Evolutionary conservation across 2,329 filamentous ascomycete species (phyloP), one percentile per base, ranked within the genome.

Genomic region (Fusarium udum): DNA sequence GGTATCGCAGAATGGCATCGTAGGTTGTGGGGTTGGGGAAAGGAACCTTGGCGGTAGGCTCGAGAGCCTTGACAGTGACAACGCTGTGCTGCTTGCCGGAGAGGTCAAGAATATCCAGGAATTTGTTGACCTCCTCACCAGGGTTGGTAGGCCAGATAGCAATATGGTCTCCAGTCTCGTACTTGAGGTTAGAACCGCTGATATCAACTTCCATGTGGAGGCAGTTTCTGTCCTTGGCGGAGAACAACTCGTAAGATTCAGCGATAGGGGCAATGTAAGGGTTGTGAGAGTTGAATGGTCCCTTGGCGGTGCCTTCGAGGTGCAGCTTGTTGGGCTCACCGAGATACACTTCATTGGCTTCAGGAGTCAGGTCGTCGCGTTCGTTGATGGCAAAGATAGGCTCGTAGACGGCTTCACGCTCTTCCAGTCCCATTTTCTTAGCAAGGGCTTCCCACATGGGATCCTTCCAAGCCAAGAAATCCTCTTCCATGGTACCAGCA

Each of bases 401-500:
- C 82, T 99, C 97, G 82, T 98, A 99, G 68, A 97, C 91, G 70
- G 95, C 94, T 82, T 99, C 97, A 67, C 96, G 95, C 85, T 99
- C 96, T 83, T 98, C 93, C 63, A 99, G 86, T 61, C 90, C 90
- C 92, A 99, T 94, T 80, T 93, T 91, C 74, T 93, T 89, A 31
- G 92, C 88, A 60, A 99, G 87, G 68, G 93, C 93, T 78, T 89
- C 87, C 96, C 97, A 99, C 96, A 99, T 99, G 71, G 95, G 95
- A 79, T 99, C 96, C 86, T 99, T 99, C 96, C 96, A 99, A 75
- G 95, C 94, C 78, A 99, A 85, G 83, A 98, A 99, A 80, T 99
- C 97, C 85, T 99, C 97, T 85, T 99, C 96, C 97, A 99, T 99
- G 64, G 96, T 99, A 70, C 97, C 96, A 74, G 96, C 95, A 73